Conservation (phyloP, 192 early-diverging fungal species). For the Pilaira anomala region DNA sequence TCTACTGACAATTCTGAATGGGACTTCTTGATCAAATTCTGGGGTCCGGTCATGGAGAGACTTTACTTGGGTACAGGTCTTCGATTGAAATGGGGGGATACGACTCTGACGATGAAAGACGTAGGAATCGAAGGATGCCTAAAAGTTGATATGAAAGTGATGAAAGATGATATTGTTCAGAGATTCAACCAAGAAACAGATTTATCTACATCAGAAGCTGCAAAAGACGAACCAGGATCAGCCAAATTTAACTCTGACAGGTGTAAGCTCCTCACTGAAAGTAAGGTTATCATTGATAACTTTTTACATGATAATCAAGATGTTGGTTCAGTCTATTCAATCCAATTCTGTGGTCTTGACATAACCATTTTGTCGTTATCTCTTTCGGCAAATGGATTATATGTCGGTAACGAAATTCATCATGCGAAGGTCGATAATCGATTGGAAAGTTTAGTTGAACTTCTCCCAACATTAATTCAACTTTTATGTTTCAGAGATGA, state of each 20-base stretch:
- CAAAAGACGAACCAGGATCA: background rate
- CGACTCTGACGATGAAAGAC: background rate
- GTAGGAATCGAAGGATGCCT: background rate
- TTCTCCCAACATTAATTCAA: too few relatives aligned
- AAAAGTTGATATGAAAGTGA: background rate
- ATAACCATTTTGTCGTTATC: too few relatives aligned
- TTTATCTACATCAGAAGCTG: background rate
- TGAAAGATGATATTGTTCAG: background rate
- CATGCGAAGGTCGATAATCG: too few relatives aligned
- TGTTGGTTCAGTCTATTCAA: background rate
- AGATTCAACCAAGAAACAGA: background rate
- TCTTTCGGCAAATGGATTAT: too few relatives aligned
- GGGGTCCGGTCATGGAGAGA: constrained; percentile 2
- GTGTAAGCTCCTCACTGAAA: background rate
- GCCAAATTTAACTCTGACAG: background rate
- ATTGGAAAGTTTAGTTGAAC: too few relatives aligned
- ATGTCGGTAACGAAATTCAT: too few relatives aligned
- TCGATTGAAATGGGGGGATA: constrained; percentile 4
- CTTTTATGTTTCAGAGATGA: too few relatives aligned
- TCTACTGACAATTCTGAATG: too few relatives aligned
- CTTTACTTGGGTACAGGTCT: background rate
- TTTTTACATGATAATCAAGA: background rate
- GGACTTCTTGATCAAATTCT: background rate
- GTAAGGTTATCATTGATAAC: background rate
- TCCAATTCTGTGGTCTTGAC: constrained; percentile 5